Evolutionary conservation across 2,329 filamentous ascomycete species (phyloP), one percentile per base, ranked within the genome.

Genomic region (Phialocephala sp.): DNA sequence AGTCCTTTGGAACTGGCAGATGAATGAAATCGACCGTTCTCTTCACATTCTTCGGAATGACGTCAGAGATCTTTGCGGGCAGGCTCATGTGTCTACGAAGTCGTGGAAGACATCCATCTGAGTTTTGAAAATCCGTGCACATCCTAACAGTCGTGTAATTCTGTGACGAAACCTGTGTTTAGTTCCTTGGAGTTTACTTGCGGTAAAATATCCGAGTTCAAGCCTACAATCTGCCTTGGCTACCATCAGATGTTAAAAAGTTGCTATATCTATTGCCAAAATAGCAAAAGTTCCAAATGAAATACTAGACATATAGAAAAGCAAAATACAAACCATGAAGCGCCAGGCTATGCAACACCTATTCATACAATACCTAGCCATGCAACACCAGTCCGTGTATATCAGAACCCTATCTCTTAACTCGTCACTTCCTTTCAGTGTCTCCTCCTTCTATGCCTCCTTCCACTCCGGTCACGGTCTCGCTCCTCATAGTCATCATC

Each of bases 381-480:
- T 27, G 3, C 22, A 18, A 54, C 50, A 3, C 50, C 24, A 27
- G 32, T 27, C 3, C 4, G 32, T 54, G 50, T 22, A 54, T 14
- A 54, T 32, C 8, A 11, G 14, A 54, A 35, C 6, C 24, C 15
- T 9, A 22, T 18, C 50, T n/a, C n/a, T n/a, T n/a, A 54, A 18
- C 12, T 3, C 6, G 3, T 20, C 2, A 4, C 22, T 6, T 35
- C 11, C 50, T 6, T 5, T 54, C 50, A 54, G 15, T 54, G 14
- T 65, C 63, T 65, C 58, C 18, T 60, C 50, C 27, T 54, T 35
- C 50, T 32, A 35, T 32, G 50, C 12, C 50, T 27, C 22, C 50
- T 54, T 12, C 18, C 50, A 18, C 50, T 20, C 8, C 45, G 52
- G 14, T 56, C 32, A 22, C 27, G 32, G 6, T 56, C 36, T 8